These are phyloP conservation scores for Leishmania amazonensis DNA, from an alignment of 208 protist genomes.

Conservation along the genomic window DNA sequence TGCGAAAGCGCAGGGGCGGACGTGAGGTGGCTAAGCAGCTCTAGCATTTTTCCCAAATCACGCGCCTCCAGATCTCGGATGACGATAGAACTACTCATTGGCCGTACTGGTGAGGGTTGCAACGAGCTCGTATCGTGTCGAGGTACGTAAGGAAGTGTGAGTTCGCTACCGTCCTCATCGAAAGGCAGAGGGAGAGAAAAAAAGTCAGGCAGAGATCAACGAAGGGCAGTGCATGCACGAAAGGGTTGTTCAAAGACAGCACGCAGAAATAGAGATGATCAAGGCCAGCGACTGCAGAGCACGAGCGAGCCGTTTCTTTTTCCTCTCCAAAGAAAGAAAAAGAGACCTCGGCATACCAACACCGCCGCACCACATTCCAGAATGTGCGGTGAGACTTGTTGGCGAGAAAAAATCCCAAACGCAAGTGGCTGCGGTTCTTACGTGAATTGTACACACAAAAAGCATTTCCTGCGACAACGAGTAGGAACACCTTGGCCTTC, in stretches of 20 bases:
- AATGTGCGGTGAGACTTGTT: not conserved
- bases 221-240: not conserved
- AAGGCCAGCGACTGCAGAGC: not conserved
- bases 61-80: constrained; percentile 31
- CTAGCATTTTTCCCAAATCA: constrained; percentile 27
- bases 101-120: not conserved
- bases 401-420: not conserved
- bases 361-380: not conserved
- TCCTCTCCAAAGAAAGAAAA: not conserved
- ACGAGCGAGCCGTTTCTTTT: not conserved
- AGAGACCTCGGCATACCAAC: not conserved
- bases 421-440: not conserved
- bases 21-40: constrained; percentile 35
- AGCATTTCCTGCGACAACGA: not conserved
- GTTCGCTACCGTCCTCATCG: too few relatives aligned
- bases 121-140: not conserved
- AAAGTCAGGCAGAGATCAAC: not conserved
- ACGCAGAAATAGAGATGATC: not conserved
- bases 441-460: too few relatives aligned
- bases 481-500: not conserved
- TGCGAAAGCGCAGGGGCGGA: constrained; percentile 21
- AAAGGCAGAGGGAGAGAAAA: not conserved
- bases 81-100: constrained; percentile 19
- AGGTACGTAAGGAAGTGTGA: not conserved
- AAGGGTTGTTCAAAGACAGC: not conserved